Evolutionary conservation across 2,329 filamentous ascomycete genomes (phyloP).

Genomic region (Curvularia spicifera): DNA sequence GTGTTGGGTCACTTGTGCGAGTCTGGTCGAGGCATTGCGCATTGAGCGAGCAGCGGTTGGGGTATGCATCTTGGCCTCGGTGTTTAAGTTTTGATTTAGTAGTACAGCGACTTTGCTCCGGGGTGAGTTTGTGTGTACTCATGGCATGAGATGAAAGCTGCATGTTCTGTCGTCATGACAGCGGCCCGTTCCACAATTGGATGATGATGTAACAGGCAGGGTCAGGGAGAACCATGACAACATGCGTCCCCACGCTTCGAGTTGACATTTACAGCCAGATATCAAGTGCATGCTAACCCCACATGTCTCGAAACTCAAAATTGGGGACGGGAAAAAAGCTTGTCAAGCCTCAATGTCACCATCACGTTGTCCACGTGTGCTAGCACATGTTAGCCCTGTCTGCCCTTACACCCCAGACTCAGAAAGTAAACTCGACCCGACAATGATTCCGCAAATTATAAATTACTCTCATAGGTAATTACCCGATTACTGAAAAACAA

Average conservation of each 20-base stretch:
- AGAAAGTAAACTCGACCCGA: too few relatives aligned
- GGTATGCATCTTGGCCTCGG: constrained; percentile 20
- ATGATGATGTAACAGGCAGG: constrained; percentile 1
- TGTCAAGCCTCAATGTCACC: too few relatives aligned
- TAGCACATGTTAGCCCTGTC: too few relatives aligned
- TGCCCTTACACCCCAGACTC: too few relatives aligned
- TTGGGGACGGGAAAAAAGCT: too few relatives aligned
- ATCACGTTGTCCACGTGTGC: too few relatives aligned
- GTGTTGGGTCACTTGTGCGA: constrained; percentile 27
- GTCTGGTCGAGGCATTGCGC: constrained; percentile 20
- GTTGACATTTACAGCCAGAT: too few relatives aligned
- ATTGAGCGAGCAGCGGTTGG: constrained; percentile 23
- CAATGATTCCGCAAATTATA: not conserved
- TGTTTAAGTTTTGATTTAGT: not conserved
- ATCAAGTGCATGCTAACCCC: too few relatives aligned
- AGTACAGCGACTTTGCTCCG: too few relatives aligned
- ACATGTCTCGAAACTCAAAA: too few relatives aligned
- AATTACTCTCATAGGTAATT: not conserved
- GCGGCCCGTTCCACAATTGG: constrained; percentile 1
- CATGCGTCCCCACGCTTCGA: too few relatives aligned
- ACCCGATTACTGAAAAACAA: constrained; percentile 14
- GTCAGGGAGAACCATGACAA: not conserved
- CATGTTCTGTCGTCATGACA: constrained; percentile 5
- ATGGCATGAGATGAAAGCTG: not conserved
- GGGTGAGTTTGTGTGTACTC: not conserved